Percentiles rank a stretch among this genome's conserved stretches.
Conservation (phyloP, 2,329 filamentous ascomycete species). For the Chaetomium sp. region DNA sequence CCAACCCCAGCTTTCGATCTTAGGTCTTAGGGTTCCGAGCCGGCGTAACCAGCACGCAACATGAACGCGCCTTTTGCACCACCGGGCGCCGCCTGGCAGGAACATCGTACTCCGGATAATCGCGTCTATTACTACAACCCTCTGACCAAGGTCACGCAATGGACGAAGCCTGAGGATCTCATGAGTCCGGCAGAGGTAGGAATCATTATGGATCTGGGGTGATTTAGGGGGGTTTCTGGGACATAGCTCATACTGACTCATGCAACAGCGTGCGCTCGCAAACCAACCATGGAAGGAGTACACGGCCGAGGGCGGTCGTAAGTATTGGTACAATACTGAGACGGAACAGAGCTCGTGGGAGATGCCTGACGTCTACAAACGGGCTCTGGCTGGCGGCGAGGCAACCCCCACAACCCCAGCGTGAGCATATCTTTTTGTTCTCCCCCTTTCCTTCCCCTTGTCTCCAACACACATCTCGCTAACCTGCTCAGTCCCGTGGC, state of each 20-base stretch:
- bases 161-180: constrained; percentile 87
- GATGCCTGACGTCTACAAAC: constrained; percentile 78
- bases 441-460: not conserved
- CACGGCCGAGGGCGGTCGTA: constrained; percentile 74
- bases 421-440: constrained; percentile 27
- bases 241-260: constrained; percentile 11
- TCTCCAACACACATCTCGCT: constrained; percentile 8
- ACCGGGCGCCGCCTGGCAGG: constrained; percentile 59
- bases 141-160: constrained; percentile 80
- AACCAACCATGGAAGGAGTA: constrained; percentile 92
- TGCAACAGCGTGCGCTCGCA: constrained; percentile 63
- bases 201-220: not conserved
- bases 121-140: constrained; percentile 88
- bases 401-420: constrained; percentile 38
- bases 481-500: constrained; percentile 22
- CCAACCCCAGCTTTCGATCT: not conserved
- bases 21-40: not conserved
- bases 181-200: constrained; percentile 76
- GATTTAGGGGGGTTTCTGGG: not conserved
- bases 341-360: constrained; percentile 92
- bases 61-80: constrained; percentile 36
- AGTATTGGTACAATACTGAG: constrained; percentile 94
- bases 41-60: constrained; percentile 49
- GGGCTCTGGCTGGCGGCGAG: constrained; percentile 60
- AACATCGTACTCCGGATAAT: constrained; percentile 74